A percentile compares a stretch with the other conserved stretches of the same genome.
Evolutionary conservation across 2,329 filamentous ascomycete genomes (phyloP).

Genomic region (Cladophialophora chaetospira): DNA sequence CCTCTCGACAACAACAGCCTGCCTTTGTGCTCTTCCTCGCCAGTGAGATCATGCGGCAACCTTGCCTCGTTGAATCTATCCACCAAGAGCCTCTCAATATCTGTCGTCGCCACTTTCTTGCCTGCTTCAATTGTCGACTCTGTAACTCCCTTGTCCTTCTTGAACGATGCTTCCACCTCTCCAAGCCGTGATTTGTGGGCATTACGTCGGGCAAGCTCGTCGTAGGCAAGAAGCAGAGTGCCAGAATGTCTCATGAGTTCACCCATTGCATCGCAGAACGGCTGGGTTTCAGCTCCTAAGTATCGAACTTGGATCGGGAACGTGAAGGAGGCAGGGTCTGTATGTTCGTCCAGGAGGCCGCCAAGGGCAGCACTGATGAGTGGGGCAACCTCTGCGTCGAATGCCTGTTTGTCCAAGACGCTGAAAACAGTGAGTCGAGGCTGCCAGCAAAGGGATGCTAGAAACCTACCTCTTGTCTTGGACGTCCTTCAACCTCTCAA

Average conservation of each 20-base stretch:
- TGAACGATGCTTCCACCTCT: constrained; percentile 16
- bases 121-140: constrained; percentile 20
- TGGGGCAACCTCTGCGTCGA: constrained; percentile 20
- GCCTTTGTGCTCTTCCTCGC: constrained; percentile 22
- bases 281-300: constrained; percentile 23
- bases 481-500: constrained; percentile 15
- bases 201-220: constrained; percentile 13
- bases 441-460: neutral
- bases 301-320: constrained; percentile 13
- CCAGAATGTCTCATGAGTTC: constrained; percentile 20
- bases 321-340: neutral
- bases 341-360: constrained; percentile 2
- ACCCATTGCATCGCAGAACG: constrained; percentile 16
- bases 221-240: constrained; percentile 17
- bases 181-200: constrained; percentile 11
- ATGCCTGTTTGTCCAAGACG: constrained; percentile 5
- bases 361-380: constrained; percentile 19
- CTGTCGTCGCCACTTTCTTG: constrained; percentile 11
- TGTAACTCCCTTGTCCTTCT: constrained; percentile 20
- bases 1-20: constrained; percentile 20
- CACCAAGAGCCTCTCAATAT: constrained; percentile 20
- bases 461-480: constrained; percentile 15
- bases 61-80: constrained; percentile 23
- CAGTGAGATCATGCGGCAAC: constrained; percentile 5
- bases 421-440: neutral